Evolutionary conservation across 2,329 filamentous ascomycete species (phyloP).

Genomic region (Fusarium dimerum): DNA sequence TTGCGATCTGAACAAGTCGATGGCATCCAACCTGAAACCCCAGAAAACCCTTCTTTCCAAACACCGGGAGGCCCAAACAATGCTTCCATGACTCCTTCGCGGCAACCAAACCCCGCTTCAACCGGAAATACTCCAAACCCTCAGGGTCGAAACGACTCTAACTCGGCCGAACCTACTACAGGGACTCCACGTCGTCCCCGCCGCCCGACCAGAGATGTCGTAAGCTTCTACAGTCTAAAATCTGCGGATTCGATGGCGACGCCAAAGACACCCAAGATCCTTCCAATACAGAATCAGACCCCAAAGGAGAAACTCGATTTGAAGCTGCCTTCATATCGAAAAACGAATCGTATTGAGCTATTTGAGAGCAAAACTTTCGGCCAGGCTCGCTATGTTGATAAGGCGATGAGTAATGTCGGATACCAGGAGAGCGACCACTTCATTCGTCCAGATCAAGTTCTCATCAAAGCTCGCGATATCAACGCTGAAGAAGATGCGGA

Average conservation of each 20-base stretch:
- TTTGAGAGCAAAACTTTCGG: slow-evolving; percentile 85
- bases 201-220: slow-evolving; percentile 52
- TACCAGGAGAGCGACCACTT: slow-evolving; percentile 96
- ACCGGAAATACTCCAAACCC: slow-evolving; percentile 46
- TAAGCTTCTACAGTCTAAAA: slow-evolving; percentile 55
- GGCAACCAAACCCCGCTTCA: slow-evolving; percentile 45
- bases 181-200: slow-evolving; percentile 39
- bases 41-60: slow-evolving; percentile 38
- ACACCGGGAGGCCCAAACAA: slow-evolving; percentile 35
- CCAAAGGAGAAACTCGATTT: slow-evolving; percentile 78
- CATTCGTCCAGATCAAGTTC: slow-evolving; percentile 70
- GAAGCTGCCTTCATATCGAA: slow-evolving; percentile 73
- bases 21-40: slow-evolving; percentile 54
- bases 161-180: slow-evolving; percentile 31
- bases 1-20: slow-evolving; percentile 86
- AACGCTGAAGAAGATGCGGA: slow-evolving; percentile 62
- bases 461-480: slow-evolving; percentile 65
- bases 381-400: slow-evolving; percentile 89
- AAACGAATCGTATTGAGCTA: slow-evolving; percentile 74
- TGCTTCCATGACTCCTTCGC: slow-evolving; percentile 48
- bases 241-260: slow-evolving; percentile 44
- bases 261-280: slow-evolving; percentile 62
- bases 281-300: slow-evolving; percentile 78
- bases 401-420: slow-evolving; percentile 92
- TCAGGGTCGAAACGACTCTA: slow-evolving; percentile 34